phyloP scores from a whole-genome alignment of 202 grass and related monocot genomes.

The Saccharum hybrid region DNA sequence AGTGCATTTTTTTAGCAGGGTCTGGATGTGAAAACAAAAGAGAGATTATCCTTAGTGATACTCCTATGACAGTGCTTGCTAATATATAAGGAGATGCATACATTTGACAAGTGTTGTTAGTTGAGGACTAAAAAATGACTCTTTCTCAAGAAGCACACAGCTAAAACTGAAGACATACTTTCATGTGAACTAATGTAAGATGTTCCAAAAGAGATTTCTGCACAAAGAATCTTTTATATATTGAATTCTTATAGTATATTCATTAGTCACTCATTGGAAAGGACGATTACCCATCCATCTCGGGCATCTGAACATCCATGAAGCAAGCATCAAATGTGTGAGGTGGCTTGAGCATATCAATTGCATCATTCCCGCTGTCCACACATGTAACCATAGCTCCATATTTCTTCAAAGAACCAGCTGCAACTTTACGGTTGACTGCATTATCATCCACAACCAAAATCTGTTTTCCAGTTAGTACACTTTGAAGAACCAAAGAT shows the following conservation, averaged over 20 bases:
- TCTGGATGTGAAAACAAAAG: neutral
- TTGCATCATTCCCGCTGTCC: conserved; percentile 74
- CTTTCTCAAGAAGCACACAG: neutral
- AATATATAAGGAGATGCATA: neutral
- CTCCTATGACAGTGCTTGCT: neutral
- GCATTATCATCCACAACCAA: conserved; percentile 87
- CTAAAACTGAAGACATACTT: conserved; percentile 11
- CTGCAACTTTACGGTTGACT: conserved; percentile 76
- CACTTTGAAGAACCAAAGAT: conserved; percentile 60
- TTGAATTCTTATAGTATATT: conserved; percentile 30
- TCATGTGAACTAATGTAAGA: conserved; percentile 5
- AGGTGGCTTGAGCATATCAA: conserved; percentile 63
- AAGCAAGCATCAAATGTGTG: conserved; percentile 87
- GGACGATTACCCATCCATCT: conserved; percentile 81
- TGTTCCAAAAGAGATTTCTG: neutral
- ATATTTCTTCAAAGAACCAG: conserved; percentile 79
- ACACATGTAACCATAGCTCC: conserved; percentile 77
- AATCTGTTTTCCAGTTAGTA: conserved; percentile 69
- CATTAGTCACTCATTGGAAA: conserved; percentile 19
- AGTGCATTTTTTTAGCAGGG: neutral
- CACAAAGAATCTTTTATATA: conserved; percentile 8
- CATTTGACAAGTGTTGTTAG: neutral
- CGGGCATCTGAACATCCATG: conserved; percentile 94
- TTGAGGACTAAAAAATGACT: neutral
- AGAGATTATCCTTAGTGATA: neutral